These are phyloP conservation scores for Penicillium nucicola DNA, from an alignment of 495 filamentous ascomycete genomes.

Conservation along the genomic window DNA sequence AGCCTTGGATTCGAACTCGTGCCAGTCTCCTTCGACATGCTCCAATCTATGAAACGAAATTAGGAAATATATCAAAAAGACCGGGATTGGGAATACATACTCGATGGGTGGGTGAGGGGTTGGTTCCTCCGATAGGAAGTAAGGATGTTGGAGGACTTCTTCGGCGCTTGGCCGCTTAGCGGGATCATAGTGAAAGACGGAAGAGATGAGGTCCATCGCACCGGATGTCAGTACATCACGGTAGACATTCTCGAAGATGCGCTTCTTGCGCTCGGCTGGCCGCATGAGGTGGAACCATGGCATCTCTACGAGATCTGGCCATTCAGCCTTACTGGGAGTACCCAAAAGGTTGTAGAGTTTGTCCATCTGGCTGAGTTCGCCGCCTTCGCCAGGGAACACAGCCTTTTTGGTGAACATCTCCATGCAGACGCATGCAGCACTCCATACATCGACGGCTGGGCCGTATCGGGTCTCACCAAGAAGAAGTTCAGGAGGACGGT, in stretches of 20 bases:
- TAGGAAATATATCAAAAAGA: slow-evolving; percentile 11
- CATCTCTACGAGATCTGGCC: slow-evolving; percentile 87
- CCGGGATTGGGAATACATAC: slow-evolving; percentile 50
- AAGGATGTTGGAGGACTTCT: slow-evolving; percentile 83
- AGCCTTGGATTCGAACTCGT: slow-evolving; percentile 98
- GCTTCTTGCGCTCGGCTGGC: slow-evolving; percentile 68
- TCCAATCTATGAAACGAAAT: slow-evolving; percentile 57
- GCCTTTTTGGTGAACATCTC: slow-evolving; percentile 96
- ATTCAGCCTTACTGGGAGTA: slow-evolving; percentile 78
- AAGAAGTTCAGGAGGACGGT: slow-evolving; percentile 87
- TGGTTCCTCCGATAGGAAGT: slow-evolving; percentile 85
- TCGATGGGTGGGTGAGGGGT: slow-evolving; percentile 73
- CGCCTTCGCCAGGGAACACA: slow-evolving; percentile 92
- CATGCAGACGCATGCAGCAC: slow-evolving; percentile 91
- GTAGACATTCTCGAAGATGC: slow-evolving; percentile 82
- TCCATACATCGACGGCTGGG: slow-evolving; percentile 95
- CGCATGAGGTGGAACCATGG: slow-evolving; percentile 92
- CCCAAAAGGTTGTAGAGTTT: slow-evolving; percentile 93
- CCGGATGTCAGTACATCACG: slow-evolving; percentile 65
- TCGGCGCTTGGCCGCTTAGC: slow-evolving; percentile 77
- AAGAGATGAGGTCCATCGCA: slow-evolving; percentile 75
- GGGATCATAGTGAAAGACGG: slow-evolving; percentile 88
- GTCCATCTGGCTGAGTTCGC: slow-evolving; percentile 92
- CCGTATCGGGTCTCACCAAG: slow-evolving; percentile 94
- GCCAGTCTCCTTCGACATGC: slow-evolving; percentile 91